phyloP scores from a whole-genome alignment of 2,329 filamentous ascomycete genomes.

The Beauveria medogensis region DNA sequence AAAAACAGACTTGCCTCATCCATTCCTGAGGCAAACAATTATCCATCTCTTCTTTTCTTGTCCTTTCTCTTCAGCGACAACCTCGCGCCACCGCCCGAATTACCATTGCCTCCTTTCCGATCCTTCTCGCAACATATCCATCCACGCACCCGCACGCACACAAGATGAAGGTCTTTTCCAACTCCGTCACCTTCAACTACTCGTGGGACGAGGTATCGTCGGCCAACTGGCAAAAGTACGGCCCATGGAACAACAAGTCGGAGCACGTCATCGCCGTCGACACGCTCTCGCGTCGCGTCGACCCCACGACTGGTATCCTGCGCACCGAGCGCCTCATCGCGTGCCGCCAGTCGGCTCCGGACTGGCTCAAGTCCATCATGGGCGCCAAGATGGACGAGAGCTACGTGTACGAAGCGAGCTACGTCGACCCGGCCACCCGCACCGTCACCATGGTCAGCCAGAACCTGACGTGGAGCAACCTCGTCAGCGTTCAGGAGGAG shows the following conservation, averaged over 20 bases:
- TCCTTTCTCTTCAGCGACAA: not conserved
- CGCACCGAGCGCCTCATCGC: constrained; percentile 56
- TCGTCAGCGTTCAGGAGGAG: constrained; percentile 87
- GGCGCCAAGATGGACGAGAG: constrained; percentile 67
- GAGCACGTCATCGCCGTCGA: constrained; percentile 94
- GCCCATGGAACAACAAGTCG: constrained; percentile 98
- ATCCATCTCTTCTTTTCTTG: not conserved
- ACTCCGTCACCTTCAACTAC: constrained; percentile 85
- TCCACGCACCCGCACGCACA: constrained; percentile 14
- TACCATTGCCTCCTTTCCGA: not conserved
- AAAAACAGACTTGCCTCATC: not conserved
- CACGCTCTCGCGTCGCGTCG: constrained; percentile 65
- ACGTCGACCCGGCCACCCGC: constrained; percentile 75
- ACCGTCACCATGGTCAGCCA: constrained; percentile 95
- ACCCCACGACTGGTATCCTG: constrained; percentile 49
- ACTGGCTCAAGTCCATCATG: constrained; percentile 74
- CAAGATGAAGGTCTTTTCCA: constrained; percentile 91
- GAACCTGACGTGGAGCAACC: constrained; percentile 87
- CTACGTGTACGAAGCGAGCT: constrained; percentile 90
- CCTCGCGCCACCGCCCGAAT: not conserved
- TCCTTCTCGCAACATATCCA: not conserved
- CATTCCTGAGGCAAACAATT: not conserved
- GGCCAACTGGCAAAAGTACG: constrained; percentile 98
- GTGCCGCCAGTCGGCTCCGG: constrained; percentile 57
- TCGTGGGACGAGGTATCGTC: constrained; percentile 98